phyloP scores from a whole-genome alignment of 2,329 filamentous ascomycete species.

The Fusarium vanettenii region DNA sequence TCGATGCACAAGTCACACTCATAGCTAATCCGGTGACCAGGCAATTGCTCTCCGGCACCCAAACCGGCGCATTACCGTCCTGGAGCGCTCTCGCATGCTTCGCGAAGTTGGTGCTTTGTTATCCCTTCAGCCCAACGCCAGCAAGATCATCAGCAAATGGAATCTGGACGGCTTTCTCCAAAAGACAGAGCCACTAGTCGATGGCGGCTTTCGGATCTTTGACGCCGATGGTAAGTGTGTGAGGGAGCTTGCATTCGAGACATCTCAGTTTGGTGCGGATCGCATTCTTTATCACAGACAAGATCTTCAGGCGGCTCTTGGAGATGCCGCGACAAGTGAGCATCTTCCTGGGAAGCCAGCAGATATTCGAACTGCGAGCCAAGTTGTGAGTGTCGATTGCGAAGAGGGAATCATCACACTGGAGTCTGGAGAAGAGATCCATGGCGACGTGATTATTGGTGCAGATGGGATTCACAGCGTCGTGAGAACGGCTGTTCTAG shows the following conservation, averaged over 20 bases:
- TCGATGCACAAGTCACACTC: not conserved
- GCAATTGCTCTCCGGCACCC: conserved; percentile 25
- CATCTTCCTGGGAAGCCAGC: conserved; percentile 18
- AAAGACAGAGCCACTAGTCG: conserved; percentile 28
- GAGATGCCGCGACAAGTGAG: conserved; percentile 20
- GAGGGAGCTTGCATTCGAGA: conserved; percentile 28
- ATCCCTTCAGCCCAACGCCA: conserved; percentile 37
- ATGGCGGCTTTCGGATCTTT: conserved; percentile 36
- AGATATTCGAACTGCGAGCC: conserved; percentile 25
- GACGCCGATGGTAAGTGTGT: conserved; percentile 26
- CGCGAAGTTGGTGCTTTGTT: conserved; percentile 36
- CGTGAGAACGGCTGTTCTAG: conserved; percentile 30
- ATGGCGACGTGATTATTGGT: conserved; percentile 33
- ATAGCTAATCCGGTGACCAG: not conserved
- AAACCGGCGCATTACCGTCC: conserved; percentile 32
- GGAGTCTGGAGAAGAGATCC: conserved; percentile 23
- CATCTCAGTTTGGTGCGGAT: conserved; percentile 33
- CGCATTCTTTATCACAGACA: conserved; percentile 37
- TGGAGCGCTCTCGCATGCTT: conserved; percentile 36
- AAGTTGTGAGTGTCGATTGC: conserved; percentile 26
- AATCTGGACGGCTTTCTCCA: conserved; percentile 26
- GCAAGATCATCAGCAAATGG: conserved; percentile 35
- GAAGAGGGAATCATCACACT: conserved; percentile 30
- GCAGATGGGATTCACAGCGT: conserved; percentile 40
- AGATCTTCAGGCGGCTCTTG: conserved; percentile 30